Evolutionary conservation across 805 yeast genomes (phyloP), one percentile per base, ranked within the genome.

Genomic region (Debaryomyces maramus): DNA sequence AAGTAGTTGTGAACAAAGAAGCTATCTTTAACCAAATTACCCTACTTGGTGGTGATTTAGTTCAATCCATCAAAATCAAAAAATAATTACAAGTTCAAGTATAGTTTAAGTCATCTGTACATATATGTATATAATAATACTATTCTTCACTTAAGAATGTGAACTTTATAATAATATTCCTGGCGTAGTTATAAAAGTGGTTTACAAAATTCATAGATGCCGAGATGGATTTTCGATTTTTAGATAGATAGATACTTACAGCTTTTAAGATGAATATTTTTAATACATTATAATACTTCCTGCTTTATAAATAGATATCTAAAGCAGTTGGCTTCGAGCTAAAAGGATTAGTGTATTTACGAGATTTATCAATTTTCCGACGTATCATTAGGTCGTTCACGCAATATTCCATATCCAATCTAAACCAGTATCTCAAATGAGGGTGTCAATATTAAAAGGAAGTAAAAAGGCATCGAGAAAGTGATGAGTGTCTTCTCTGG

Each of bases 21-120:
- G 85, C 91, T 2, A 73, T 87, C n/a, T 63, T 83, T 43, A 72
- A 75, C 42, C 96, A 91, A 60, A 84, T 93, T 28, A 69, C 74
- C 24, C 66, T 75, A 20, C 67, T 83, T 46, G 88, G 90, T 10
- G 87, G 85, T 39, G 90, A 84, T 44, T 60, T 86, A 43, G 71
- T 70, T 32, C 56, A 61, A 46, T 43, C 56, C 7, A 47, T 79
- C 36, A 67, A 65, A 43, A 63, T 65, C 17, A 68, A 73, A 26
- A 40, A 47, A 29, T 47, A 45, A 23, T 11, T 16, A 19, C 17
- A 8, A 34, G 11, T 13, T 34, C 6, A 29, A 8, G 13, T 27
- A n/a, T 6, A 11, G 16, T n/a, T 27, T 7, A 7, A 10, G 24
- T 21, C 7, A 21, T 21, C 24, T 10, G 26, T 9, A 4, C 9